Percentiles rank a stretch among this genome's conserved stretches.
These are phyloP conservation scores for Wickerhamia fluorescens DNA, from an alignment of 805 yeast genomes.

Conservation along the genomic window DNA sequence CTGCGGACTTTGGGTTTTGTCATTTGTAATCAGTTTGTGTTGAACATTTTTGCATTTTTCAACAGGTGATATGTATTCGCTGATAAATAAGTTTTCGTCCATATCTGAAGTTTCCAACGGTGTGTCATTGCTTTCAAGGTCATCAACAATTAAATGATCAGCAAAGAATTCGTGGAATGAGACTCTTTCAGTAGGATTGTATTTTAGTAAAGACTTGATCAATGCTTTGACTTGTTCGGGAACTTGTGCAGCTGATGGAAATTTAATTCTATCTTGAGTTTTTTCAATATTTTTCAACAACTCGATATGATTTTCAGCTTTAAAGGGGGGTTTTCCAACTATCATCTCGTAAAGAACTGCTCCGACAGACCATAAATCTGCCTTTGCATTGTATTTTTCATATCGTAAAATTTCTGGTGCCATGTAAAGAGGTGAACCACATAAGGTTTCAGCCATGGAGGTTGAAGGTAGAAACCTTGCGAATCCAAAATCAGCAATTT, in stretches of 20 bases:
- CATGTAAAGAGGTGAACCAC: conserved; percentile 98
- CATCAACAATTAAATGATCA: conserved; percentile 56
- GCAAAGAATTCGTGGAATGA: conserved; percentile 83
- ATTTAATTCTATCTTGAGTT: conserved; percentile 68
- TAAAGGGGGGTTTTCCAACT: conserved; percentile 94
- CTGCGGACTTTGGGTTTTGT: conserved; percentile 1
- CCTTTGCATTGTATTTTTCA: conserved; percentile 95
- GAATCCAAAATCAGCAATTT: conserved; percentile 96
- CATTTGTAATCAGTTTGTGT: conserved; percentile 11
- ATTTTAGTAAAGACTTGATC: conserved; percentile 69
- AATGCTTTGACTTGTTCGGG: conserved; percentile 61
- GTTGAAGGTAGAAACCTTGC: conserved; percentile 92
- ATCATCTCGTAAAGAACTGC: conserved; percentile 94
- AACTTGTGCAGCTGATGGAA: conserved; percentile 63
- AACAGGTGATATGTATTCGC: conserved; percentile 62
- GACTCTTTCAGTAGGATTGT: conserved; percentile 82
- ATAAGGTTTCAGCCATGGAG: conserved; percentile 91
- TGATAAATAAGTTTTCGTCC: conserved; percentile 75
- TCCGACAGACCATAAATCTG: conserved; percentile 97
- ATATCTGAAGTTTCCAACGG: conserved; percentile 62
- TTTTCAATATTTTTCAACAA: conserved; percentile 78
- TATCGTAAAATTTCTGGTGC: conserved; percentile 94
- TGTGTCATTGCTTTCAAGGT: conserved; percentile 44
- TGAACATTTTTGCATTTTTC: conserved; percentile 7
- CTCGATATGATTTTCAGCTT: conserved; percentile 90